Evolutionary conservation across 192 early-diverging fungal species (phyloP), one percentile per base, ranked within the genome.

Genomic region (Obelidium mucronatum): DNA sequence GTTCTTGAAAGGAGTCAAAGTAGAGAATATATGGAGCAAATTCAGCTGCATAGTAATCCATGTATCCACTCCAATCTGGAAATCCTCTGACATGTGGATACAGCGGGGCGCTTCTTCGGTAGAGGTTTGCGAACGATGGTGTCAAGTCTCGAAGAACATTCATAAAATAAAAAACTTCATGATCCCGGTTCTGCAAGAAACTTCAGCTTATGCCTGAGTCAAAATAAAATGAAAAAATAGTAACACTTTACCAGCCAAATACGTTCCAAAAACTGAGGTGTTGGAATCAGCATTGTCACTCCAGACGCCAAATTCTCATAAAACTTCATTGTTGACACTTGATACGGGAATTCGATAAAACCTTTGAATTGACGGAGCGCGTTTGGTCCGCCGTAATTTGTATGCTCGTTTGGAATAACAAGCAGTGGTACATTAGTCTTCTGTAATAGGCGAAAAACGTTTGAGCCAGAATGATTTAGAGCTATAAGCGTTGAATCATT

Each of bases 221-320:
- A 35, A 15, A 37, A 37, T 64, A 6, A 37, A 39, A 36, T 64
- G 4, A 31, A 17, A 28, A 2, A 64, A 64, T 60, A 60, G 51
- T 4, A 34, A 30, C 3, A 4, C 3, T 28, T 26, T 39, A 74
- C 72, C 58, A 61, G 35, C 56, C 42, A 74, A 19, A 76, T 26
- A 2, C 51, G 22, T 28, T 76, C 59, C 56, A 66, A 61, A 22
- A 76, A 71, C 22, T 34, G 60, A 13, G 75, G 75, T 15, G 64
- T 69, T 19, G 75, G 75, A 52, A 76, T 61, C 31, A 59, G 15
- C 51, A 60, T 40, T 26, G 54, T 40, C 19, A 76, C 65, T 1
- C 75, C 75, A 37, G 34, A n/a, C 40, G 75, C 65, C 8, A 76
- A 31, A 34, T 76, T 76, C 35, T 76, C 75, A 48, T 76, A 76